Evolutionary conservation across 306 rosid species (phyloP).

Genomic region (Prunus mume): DNA sequence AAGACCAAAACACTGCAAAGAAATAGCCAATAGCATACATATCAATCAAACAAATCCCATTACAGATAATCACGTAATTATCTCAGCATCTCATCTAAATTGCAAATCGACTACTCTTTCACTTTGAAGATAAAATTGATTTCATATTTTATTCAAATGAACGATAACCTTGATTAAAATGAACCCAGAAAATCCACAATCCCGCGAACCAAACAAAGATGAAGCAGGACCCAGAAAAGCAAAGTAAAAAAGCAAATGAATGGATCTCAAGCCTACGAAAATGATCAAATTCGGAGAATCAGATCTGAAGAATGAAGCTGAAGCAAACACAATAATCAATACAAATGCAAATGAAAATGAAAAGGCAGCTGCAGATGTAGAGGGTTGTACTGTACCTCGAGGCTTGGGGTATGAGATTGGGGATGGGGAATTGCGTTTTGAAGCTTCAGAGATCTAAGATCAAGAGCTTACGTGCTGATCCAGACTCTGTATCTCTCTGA

Average conservation of each 20-base stretch:
- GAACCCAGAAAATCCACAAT: neutral
- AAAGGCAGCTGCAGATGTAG: neutral
- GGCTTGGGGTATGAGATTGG: neutral
- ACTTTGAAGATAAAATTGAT: neutral
- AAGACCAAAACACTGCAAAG: neutral
- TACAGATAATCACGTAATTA: neutral
- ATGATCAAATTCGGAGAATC: neutral
- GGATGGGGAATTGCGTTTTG: neutral
- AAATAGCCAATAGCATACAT: neutral
- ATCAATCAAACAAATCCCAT: neutral
- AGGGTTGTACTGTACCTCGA: neutral
- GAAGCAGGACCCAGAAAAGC: neutral
- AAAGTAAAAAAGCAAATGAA: neutral
- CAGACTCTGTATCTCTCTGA: neutral
- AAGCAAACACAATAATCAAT: neutral
- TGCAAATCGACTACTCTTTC: neutral
- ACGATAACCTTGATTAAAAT: neutral
- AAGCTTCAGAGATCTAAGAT: neutral
- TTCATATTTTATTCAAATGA: neutral
- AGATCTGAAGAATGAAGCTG: conserved; percentile 1
- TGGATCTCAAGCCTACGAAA: neutral
- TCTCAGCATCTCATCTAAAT: neutral
- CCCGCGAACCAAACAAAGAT: neutral
- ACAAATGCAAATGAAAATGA: neutral
- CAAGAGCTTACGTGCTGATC: neutral